Base-by-base conservation (phyloP, 345 rosid species). In the Rhodamnia argentea region DNA sequence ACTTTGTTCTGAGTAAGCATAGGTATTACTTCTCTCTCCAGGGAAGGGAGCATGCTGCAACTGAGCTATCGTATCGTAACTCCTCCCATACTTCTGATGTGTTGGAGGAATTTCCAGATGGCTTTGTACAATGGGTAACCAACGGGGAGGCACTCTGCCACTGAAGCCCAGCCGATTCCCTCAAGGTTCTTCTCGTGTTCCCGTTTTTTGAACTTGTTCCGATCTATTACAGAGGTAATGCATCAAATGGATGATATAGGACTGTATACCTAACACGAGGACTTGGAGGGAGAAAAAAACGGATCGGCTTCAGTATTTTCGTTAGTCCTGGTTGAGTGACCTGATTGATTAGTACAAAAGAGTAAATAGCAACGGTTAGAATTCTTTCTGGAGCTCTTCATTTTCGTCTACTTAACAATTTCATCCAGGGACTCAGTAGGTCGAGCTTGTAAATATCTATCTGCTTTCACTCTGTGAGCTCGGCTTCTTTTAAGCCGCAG, bases 51-150 rank as follows among this genome's bases (percentile, higher is more conserved):
- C 93, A 86, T 52, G 85, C 87, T n/a, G 94, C 87, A 85, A 74
- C 91, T 55, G 95, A 91, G 87, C 82, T 90, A 78, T 86, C 89
- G 18, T 90, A 62, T 54, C 85, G 56, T 8, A 85, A 86, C 83
- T 81, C 83, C 83, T 81, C 83, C 24, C 93, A 89, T 82, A 59
- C 54, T 85, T 85, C 90, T 82, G 51, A 86, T 50, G 93, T 88
- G 42, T 89, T 83, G 2, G 94, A 94, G 90, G 98, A 95, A 29
- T 94, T 89, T 86, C 82, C 99, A 4, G 98, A 92, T 87, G 91
- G 94, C 90, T 98, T 98, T 89, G 94, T 90, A 85, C 90, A 89
- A 32, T 98, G 99, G 99, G 98, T 98, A 83, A 91, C 86, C 86
- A 75, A 83, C 9, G 98, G 99, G 86, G 97, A 94, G 89, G 89